Evolutionary conservation across 2,329 filamentous ascomycete species (phyloP), one percentile per base, ranked within the genome.

Genomic region (Aspergillus spinulosporus): DNA sequence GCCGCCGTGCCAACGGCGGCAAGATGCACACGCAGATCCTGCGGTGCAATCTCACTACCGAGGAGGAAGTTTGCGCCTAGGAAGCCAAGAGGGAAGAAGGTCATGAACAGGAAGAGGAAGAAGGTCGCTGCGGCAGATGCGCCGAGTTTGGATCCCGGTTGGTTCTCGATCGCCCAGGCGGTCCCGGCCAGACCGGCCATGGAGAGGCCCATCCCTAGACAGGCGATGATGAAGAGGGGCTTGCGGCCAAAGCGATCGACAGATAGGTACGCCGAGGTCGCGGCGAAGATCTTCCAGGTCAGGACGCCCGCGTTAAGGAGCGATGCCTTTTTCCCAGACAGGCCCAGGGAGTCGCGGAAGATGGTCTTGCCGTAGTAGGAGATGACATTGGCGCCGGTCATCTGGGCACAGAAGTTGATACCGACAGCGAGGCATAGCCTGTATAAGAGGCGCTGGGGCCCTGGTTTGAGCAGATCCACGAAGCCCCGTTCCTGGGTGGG

Each of bases 361-460:
- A 62, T 61, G 4, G 50, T 55, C 4, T 56, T 50, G 7, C 39
- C 42, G 42, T 80, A 82, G 15, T 79, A 77, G 49, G 76, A 78
- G 48, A 71, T 67, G 5, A 68, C 45, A 39, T 67, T 70, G 47
- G 66, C 62, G 9, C 68, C 68, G 21, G 58, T 59, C 51, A 71
- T 66, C 52, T 80, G 68, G 21, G 70, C 72, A 64, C 78, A 81
- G 65, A 79, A 73, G 55, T 81, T 77, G 63, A 78, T 78, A 59
- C 76, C 70, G 55, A 79, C 78, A 45, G 74, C 78, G 14, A 82
- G 72, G 11, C 75, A 59, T 4, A 76, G 76, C 21, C 80, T 77
- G 66, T 81, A 78, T 53, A 81, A 73, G 62, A 80, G 74, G 14
- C 77, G 72, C 52, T 80, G 72, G 47, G 77, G 73, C 51, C 72